Percentiles rank a stretch among this genome's conserved stretches.
phyloP scores from a whole-genome alignment of 257 asterid genomes.

The Orobanche coerulescens region DNA sequence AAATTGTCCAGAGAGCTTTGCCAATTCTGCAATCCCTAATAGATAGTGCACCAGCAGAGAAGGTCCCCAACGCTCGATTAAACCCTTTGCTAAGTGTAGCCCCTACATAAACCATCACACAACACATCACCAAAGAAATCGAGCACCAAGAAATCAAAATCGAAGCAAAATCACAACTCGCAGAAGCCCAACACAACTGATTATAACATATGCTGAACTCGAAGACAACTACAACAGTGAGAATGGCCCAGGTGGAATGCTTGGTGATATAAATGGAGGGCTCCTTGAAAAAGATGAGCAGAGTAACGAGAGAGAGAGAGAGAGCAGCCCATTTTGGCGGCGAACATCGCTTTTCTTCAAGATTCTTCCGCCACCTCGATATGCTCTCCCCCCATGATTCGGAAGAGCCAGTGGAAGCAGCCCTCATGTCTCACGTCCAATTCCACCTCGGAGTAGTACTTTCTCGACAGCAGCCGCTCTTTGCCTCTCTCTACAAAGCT shows the following conservation, averaged over 20 bases:
- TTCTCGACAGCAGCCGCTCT: conserved; percentile 41
- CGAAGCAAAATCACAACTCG: background rate
- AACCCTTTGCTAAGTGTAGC: conserved; percentile 89
- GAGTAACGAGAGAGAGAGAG: conserved; percentile 51
- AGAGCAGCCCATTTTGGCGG: conserved; percentile 62
- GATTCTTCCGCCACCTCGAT: conserved; percentile 23
- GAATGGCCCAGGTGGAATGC: conserved; percentile 66
- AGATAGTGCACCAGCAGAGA: conserved; percentile 85
- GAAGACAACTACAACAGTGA: conserved; percentile 81
- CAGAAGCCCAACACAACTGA: background rate
- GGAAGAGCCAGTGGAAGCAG: conserved; percentile 30
- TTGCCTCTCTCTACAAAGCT: conserved; percentile 54
- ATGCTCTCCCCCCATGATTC: conserved; percentile 24
- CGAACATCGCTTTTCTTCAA: conserved; percentile 47
- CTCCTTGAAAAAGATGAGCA: conserved; percentile 59
- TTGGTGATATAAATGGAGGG: conserved; percentile 43
- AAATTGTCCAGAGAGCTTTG: conserved; percentile 43
- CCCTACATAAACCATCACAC: no score
- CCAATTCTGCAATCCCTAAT: conserved; percentile 60
- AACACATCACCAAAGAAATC: background rate
- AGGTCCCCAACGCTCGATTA: conserved; percentile 80
- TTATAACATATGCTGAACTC: conserved; percentile 90
- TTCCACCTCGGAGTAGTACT: conserved; percentile 44
- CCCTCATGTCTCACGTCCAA: conserved; percentile 26
- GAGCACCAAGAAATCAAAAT: background rate